Evolutionary conservation across 1,139 yeast species (phyloP).

Genomic region (Hansenula sp.): DNA sequence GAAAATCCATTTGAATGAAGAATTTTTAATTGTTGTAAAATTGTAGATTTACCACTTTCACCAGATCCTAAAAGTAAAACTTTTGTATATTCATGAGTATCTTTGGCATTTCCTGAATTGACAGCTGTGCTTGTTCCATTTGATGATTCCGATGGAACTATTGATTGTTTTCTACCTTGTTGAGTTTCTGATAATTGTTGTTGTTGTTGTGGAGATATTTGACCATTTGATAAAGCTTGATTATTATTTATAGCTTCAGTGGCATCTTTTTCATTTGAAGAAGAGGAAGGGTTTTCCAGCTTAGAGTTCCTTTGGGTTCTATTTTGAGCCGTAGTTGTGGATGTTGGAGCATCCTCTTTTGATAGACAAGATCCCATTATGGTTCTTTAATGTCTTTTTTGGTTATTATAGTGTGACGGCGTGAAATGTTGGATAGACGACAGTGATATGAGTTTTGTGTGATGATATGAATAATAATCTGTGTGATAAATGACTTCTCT

Average conservation of each 20-base stretch:
- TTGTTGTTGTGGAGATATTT: constrained; percentile 1
- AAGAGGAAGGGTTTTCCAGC: neutral
- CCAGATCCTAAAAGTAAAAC: constrained; percentile 72
- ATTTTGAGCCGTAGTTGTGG: neutral
- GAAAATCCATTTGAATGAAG: constrained; percentile 69
- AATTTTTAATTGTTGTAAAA: constrained; percentile 70
- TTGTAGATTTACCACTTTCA: constrained; percentile 75
- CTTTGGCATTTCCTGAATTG: constrained; percentile 19
- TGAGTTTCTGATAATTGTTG: constrained; percentile 3
- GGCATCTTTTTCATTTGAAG: constrained; percentile 11
- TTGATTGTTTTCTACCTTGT: constrained; percentile 6
- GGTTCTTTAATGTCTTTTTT: neutral
- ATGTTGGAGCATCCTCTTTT: constrained; percentile 1
- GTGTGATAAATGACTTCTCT: too few relatives aligned
- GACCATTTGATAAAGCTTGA: constrained; percentile 1
- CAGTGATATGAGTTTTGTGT: too few relatives aligned
- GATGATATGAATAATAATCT: too few relatives aligned
- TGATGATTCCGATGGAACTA: constrained; percentile 5
- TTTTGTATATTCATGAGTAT: constrained; percentile 43
- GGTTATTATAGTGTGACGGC: too few relatives aligned
- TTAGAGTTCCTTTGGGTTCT: neutral
- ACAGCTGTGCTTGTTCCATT: constrained; percentile 7
- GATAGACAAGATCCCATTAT: constrained; percentile 26
- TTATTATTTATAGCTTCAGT: neutral
- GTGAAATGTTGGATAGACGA: too few relatives aligned